Conservation (phyloP, 768 basidiomycete species). For the Xerocomellus amylosporus region DNA sequence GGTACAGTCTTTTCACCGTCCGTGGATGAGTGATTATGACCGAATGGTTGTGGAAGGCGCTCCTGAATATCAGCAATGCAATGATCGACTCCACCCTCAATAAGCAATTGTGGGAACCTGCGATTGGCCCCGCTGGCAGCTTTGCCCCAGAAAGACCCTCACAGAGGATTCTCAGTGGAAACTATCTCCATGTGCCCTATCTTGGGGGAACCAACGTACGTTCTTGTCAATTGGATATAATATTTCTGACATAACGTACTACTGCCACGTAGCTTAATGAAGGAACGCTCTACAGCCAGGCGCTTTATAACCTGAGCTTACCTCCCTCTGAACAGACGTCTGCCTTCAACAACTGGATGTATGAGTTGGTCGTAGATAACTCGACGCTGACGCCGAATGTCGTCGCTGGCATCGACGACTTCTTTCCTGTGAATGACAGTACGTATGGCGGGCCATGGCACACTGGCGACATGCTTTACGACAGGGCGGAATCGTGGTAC, state of each 20-base stretch:
- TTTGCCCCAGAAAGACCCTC: slow-evolving; percentile 48
- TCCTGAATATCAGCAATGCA: slow-evolving; percentile 46
- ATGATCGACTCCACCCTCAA: slow-evolving; percentile 49
- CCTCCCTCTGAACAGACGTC: slow-evolving; percentile 39
- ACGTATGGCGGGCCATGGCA: slow-evolving; percentile 50
- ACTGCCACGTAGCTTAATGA: slow-evolving; percentile 11
- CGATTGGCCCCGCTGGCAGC: slow-evolving; percentile 51
- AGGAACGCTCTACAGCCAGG: slow-evolving; percentile 5
- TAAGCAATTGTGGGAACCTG: slow-evolving; percentile 54
- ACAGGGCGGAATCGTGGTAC: slow-evolving; percentile 56
- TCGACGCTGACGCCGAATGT: slow-evolving; percentile 27
- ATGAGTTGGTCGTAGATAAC: slow-evolving; percentile 50
- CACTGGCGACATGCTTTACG: slow-evolving; percentile 59
- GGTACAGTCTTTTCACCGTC: background rate
- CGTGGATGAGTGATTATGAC: background rate
- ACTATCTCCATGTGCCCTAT: slow-evolving; percentile 53
- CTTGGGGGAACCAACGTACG: slow-evolving; percentile 56
- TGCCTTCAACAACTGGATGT: slow-evolving; percentile 48
- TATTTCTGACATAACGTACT: background rate
- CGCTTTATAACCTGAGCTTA: slow-evolving; percentile 38
- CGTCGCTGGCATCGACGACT: slow-evolving; percentile 37
- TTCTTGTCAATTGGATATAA: background rate
- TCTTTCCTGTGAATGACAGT: slow-evolving; percentile 51
- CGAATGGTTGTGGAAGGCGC: slow-evolving; percentile 32
- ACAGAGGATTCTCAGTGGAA: slow-evolving; percentile 40